These are phyloP conservation scores for Fusarium tanahbumbuense DNA, from an alignment of 2,329 filamentous ascomycete species.

Conservation along the genomic window DNA sequence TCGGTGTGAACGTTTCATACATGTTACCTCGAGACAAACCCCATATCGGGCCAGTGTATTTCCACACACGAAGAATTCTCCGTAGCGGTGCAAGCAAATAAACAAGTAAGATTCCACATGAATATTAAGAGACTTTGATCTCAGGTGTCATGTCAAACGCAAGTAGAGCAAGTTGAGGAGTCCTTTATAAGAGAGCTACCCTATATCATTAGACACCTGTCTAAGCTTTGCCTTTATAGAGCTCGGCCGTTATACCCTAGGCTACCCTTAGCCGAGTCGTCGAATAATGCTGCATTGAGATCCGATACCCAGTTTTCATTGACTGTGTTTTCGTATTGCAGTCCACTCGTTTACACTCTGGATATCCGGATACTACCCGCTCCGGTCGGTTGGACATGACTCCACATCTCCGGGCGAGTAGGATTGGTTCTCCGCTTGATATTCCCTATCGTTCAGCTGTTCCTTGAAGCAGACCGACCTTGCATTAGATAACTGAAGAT, in stretches of 20 bases:
- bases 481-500: too few species aligned
- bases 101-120: not conserved
- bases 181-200: not conserved
- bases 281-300: not conserved
- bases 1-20: not conserved
- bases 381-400: not conserved
- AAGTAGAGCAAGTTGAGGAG: not conserved
- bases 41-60: not conserved
- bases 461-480: too few species aligned
- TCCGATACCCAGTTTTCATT: not conserved
- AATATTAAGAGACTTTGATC: not conserved
- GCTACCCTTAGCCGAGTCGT: not conserved
- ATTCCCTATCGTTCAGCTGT: not conserved
- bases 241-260: not conserved
- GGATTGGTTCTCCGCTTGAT: not conserved
- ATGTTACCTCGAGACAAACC: not conserved
- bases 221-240: not conserved
- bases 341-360: not conserved
- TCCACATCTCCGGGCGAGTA: not conserved
- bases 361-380: not conserved
- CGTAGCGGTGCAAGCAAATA: not conserved
- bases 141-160: not conserved
- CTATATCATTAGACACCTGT: not conserved
- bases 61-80: not conserved
- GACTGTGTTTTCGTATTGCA: not conserved